Evolutionary conservation across 768 basidiomycete species (phyloP), one percentile per base, ranked within the genome.

Genomic region (Amanita molliuscula): DNA sequence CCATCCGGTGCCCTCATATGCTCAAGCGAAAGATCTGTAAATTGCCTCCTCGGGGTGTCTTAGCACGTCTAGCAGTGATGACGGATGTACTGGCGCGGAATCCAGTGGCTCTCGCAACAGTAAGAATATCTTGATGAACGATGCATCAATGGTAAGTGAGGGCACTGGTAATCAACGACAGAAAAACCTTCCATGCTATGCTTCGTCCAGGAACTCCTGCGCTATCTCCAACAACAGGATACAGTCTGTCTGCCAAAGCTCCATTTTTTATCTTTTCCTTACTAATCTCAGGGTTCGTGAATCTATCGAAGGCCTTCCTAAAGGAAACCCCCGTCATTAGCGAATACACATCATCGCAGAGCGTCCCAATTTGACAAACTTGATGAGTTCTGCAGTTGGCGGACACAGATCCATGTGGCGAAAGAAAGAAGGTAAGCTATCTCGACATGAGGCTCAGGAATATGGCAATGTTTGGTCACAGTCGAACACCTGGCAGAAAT

Each of bases 1-100:
- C 88, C 90, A 63, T 95, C 92, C 11, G 92, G 92, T 0, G 91
- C 85, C 43, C 75, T 79, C 71, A 91, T 80, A 59, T 83, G 81
- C 55, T 86, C 76, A 45, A 77, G 65, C 25, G 91, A 63, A 40
- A 84, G 64, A 13, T 68, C 62, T 6, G 73, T 68, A 64, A 84
- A 95, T 44, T 69, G 64, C 53, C 69, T 69, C 36, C 89, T 78
- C 28, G 73, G 73, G 72, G 4, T 55, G 55, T 13, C 74, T 72
- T 42, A 88, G 64, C 45, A 63, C 68, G 48, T 63, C 67, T 47
- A 70, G 62, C 52, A 50, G 18, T 6, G 40, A 31, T 11, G 20
- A 13, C 18, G 33, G 7, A 33, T 44, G 34, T n/a, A 50, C 49
- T 25, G 49, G 49, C 4, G 49, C 42, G n/a, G 49, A 43, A 33